Conservation (phyloP, 1,284 basidiomycete species). For the Trametes pubescens region DNA sequence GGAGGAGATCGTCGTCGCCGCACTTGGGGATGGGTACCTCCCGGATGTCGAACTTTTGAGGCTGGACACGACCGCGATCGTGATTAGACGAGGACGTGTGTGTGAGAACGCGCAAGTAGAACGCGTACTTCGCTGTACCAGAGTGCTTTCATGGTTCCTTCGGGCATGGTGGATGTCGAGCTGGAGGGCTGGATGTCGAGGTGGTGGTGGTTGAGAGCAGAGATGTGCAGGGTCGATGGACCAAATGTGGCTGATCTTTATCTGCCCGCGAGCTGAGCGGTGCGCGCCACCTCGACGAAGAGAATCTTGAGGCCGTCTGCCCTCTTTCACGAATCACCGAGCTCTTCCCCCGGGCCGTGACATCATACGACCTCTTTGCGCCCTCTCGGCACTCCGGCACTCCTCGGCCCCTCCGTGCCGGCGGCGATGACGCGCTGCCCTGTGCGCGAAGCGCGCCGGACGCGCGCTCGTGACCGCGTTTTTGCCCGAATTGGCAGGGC, state of each 20-base stretch:
- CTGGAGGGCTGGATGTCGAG: conserved; percentile 8
- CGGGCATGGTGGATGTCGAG: conserved; percentile 45
- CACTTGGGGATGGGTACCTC: conserved; percentile 54
- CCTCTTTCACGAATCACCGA: conserved; percentile 6
- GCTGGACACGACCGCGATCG: conserved; percentile 34
- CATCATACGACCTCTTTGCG: conserved; percentile 30
- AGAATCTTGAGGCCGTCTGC: background rate
- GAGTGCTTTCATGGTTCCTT: conserved; percentile 54
- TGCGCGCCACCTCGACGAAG: conserved; percentile 25
- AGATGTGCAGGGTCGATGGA: conserved; percentile 3
- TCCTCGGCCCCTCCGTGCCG: conserved; percentile 16
- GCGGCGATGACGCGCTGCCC: conserved; percentile 8
- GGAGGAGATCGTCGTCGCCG: conserved; percentile 59
- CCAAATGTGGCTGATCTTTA: conserved; percentile 31
- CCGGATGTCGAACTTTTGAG: conserved; percentile 45
- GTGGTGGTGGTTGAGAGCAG: conserved; percentile 22
- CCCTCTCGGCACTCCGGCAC: conserved; percentile 22
- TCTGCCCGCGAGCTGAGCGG: conserved; percentile 15
- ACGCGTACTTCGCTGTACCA: conserved; percentile 48
- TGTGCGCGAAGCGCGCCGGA: conserved; percentile 2
- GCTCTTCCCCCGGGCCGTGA: conserved; percentile 30
- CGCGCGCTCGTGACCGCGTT: conserved; percentile 31
- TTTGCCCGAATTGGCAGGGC: conserved; percentile 11
- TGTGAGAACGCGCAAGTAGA: background rate
- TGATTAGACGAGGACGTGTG: conserved; percentile 18